phyloP scores from a whole-genome alignment of 106 monocot genomes.

The Vanilla planifolia region DNA sequence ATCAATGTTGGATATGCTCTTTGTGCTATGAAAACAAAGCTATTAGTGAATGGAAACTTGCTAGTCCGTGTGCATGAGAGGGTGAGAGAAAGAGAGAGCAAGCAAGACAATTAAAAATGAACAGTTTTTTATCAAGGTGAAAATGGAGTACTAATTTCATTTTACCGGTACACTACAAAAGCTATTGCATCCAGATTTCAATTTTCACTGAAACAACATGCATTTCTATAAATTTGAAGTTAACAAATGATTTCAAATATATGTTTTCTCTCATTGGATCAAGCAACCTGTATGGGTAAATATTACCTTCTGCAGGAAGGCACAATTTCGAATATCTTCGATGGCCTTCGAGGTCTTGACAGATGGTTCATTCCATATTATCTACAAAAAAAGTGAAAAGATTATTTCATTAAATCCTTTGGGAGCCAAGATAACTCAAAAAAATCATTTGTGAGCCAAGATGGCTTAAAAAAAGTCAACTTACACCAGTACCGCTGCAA shows the following conservation, averaged over 20 bases:
- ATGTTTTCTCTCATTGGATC: no score
- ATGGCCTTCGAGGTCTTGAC: slow-evolving; percentile 77
- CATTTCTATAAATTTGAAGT: not conserved
- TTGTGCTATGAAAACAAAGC: no score
- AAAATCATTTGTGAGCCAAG: not conserved
- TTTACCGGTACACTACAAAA: not conserved
- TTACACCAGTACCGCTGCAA: slow-evolving; percentile 96
- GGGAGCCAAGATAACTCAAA: not conserved
- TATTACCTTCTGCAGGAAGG: slow-evolving; percentile 90
- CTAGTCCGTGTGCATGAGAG: no score
- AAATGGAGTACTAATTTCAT: not conserved
- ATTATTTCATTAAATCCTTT: slow-evolving; percentile 6
- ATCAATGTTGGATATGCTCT: no score
- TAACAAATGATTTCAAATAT: not conserved
- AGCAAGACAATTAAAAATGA: not conserved
- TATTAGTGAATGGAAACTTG: no score
- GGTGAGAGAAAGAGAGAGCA: not conserved
- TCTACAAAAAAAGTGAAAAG: slow-evolving; percentile 34
- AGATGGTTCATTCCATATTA: slow-evolving; percentile 70
- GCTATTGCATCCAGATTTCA: not conserved
- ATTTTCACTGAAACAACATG: not conserved
- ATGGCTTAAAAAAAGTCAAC: slow-evolving; percentile 7
- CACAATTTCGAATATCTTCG: slow-evolving; percentile 78
- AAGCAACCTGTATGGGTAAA: not conserved
- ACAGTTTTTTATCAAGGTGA: not conserved